Percentiles rank a stretch among this genome's conserved stretches.
These are phyloP conservation scores for Phytomonas sp. DNA, from an alignment of 208 protist genomes.

Conservation along the genomic window DNA sequence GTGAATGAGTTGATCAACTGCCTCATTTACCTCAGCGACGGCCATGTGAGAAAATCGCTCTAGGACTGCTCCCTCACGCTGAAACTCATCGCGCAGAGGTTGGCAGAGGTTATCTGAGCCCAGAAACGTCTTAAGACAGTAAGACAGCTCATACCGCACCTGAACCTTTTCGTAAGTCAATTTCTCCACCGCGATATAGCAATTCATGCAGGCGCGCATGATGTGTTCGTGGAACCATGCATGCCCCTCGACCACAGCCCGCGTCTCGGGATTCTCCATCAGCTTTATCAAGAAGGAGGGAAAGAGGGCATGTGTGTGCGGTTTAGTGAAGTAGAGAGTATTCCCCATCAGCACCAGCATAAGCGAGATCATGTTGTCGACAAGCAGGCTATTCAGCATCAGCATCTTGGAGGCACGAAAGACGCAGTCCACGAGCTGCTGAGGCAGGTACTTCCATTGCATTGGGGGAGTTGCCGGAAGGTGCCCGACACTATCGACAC, in stretches of 20 bases:
- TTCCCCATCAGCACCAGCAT: constrained; percentile 90
- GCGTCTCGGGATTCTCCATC: constrained; percentile 41
- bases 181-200: constrained; percentile 88
- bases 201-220: constrained; percentile 73
- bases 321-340: constrained; percentile 81
- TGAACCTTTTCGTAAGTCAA: constrained; percentile 75
- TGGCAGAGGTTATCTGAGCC: constrained; percentile 53
- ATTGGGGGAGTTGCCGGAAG: constrained; percentile 39
- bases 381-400: constrained; percentile 38
- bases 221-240: constrained; percentile 76
- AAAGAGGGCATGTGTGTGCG: constrained; percentile 85
- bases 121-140: constrained; percentile 69
- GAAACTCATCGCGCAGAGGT: constrained; percentile 68
- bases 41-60: constrained; percentile 89
- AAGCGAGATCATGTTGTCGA: constrained; percentile 65
- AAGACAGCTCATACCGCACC: constrained; percentile 78
- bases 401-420: constrained; percentile 58
- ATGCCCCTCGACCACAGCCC: constrained; percentile 51
- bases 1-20: constrained; percentile 78
- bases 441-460: constrained; percentile 75
- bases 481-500: constrained; percentile 25
- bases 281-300: constrained; percentile 51
- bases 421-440: constrained; percentile 75
- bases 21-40: constrained; percentile 76
- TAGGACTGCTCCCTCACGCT: constrained; percentile 52